A percentile compares a stretch with the other conserved stretches of the same genome.
Conservation (phyloP, 805 yeast species). For the Middelhovenomyces tepae region DNA sequence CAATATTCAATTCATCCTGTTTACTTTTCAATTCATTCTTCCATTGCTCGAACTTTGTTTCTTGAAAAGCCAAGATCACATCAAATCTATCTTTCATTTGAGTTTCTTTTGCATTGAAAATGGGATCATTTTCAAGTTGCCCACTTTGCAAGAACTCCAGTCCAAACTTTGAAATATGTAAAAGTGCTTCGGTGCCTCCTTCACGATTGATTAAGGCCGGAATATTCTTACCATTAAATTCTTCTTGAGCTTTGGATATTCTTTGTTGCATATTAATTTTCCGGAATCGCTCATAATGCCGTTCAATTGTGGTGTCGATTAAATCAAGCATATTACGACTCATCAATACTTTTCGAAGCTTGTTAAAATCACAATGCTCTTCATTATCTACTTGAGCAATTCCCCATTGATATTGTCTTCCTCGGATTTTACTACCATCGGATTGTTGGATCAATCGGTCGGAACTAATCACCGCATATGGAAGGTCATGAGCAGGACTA, state of each 20-base stretch:
- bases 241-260: conserved; percentile 11
- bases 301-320: conserved; percentile 67
- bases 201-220: conserved; percentile 5
- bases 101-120: conserved; percentile 77
- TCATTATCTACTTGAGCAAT: conserved; percentile 82
- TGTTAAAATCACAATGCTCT: conserved; percentile 74
- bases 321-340: conserved; percentile 81
- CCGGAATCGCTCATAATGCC: conserved; percentile 75
- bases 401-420: conserved; percentile 89
- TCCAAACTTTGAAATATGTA: conserved; percentile 12
- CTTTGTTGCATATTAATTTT: conserved; percentile 20
- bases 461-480: conserved; percentile 48
- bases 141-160: conserved; percentile 28
- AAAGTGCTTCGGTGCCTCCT: conserved; percentile 14
- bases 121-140: conserved; percentile 51
- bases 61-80: conserved; percentile 81
- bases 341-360: conserved; percentile 66
- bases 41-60: conserved; percentile 88
- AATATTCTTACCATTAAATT: background rate
- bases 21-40: conserved; percentile 53
- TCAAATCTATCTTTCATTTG: conserved; percentile 77
- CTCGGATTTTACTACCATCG: conserved; percentile 59
- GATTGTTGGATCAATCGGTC: conserved; percentile 59
- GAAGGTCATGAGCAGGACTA: conserved; percentile 64
- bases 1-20: conserved; percentile 16